phyloP scores from a whole-genome alignment of 139 green algal species.

The Tetradesmus lagerheimii region DNA sequence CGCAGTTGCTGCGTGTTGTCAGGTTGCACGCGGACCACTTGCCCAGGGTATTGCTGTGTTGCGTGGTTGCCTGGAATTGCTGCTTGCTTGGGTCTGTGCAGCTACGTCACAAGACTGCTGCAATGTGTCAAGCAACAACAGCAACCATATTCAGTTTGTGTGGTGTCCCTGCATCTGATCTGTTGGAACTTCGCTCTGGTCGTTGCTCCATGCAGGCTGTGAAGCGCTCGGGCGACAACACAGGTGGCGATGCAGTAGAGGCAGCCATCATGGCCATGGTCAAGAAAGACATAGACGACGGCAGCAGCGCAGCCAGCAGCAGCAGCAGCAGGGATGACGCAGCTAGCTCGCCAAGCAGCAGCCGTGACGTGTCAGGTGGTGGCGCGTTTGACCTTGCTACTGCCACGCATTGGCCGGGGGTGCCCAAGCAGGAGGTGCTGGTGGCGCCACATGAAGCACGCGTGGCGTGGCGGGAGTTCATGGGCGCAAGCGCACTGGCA shows the following conservation, averaged over 20 bases:
- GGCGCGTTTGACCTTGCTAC: conserved; percentile 63
- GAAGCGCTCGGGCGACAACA: conserved; percentile 8
- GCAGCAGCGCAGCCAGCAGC: not conserved
- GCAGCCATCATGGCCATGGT: conserved; percentile 46
- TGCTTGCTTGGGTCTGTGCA: too few species aligned
- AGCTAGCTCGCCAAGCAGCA: not conserved
- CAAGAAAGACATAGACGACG: conserved; percentile 41
- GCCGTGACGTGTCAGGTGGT: not conserved
- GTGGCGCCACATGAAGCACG: conserved; percentile 65
- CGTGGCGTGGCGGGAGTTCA: conserved; percentile 81
- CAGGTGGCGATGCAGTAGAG: conserved; percentile 48
- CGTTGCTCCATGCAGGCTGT: conserved; percentile 8
- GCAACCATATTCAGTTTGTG: too few species aligned
- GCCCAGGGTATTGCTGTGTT: too few species aligned
- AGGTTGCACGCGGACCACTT: too few species aligned
- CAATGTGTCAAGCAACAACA: too few species aligned
- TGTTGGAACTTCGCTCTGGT: too few species aligned
- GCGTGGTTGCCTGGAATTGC: too few species aligned
- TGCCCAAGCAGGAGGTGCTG: conserved; percentile 57
- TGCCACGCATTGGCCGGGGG: conserved; percentile 67
- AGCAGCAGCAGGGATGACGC: conserved; percentile 17
- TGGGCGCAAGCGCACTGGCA: conserved; percentile 67
- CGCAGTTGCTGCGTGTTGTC: not conserved
- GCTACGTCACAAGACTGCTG: too few species aligned
- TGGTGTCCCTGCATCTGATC: too few species aligned